These are phyloP conservation scores for Aspergillus udagawae DNA, from an alignment of 2,329 filamentous ascomycete species.

Conservation along the genomic window DNA sequence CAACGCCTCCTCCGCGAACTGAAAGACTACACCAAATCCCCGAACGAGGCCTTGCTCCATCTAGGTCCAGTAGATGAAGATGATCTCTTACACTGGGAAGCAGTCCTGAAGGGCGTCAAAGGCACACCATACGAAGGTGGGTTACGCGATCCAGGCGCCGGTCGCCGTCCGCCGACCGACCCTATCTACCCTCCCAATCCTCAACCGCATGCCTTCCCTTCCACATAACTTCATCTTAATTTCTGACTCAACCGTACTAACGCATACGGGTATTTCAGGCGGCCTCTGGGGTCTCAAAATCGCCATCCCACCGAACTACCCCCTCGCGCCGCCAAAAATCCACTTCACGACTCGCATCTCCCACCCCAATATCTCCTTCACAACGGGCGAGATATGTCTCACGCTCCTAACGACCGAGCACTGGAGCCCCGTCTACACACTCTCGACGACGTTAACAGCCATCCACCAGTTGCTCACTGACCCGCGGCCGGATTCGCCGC, in stretches of 20 bases:
- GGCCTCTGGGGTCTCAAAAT: constrained; percentile 84
- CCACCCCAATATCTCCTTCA: constrained; percentile 73
- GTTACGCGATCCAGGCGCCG: neutral
- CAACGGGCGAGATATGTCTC: constrained; percentile 86
- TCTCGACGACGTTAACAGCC: constrained; percentile 49
- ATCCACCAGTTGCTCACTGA: constrained; percentile 46
- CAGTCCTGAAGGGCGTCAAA: constrained; percentile 56
- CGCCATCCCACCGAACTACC: constrained; percentile 71
- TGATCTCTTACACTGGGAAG: constrained; percentile 57
- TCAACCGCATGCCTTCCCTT: neutral
- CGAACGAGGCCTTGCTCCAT: constrained; percentile 54
- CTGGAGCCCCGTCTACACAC: constrained; percentile 83
- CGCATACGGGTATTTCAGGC: constrained; percentile 33
- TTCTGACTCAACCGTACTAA: neutral
- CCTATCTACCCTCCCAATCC: neutral
- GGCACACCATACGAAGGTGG: constrained; percentile 60
- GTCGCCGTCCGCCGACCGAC: neutral
- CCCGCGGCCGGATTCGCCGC: constrained; percentile 44
- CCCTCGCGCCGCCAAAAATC: constrained; percentile 71
- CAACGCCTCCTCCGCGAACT: constrained; percentile 61
- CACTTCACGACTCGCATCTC: constrained; percentile 78
- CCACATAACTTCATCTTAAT: neutral
- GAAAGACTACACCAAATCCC: constrained; percentile 53
- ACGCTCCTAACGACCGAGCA: constrained; percentile 69
- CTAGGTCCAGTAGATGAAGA: constrained; percentile 56